These are phyloP conservation scores for Yamadazyma mexicana DNA, from an alignment of 1,139 yeast genomes.

Conservation along the genomic window DNA sequence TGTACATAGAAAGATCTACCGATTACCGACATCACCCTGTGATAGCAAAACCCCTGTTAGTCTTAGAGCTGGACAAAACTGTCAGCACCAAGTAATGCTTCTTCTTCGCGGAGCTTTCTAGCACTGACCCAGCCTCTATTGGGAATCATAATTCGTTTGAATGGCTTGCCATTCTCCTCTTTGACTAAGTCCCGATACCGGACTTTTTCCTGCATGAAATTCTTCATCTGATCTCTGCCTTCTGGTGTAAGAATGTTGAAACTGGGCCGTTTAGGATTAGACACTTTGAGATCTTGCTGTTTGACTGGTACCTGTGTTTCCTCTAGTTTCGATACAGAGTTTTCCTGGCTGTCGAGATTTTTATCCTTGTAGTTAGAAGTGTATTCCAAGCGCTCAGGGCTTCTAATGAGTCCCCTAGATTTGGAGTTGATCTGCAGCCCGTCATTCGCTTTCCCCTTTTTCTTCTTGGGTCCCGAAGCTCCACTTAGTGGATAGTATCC, in stretches of 20 bases:
- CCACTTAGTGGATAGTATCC: not conserved
- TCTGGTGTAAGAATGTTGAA: constrained; percentile 28
- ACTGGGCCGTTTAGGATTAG: not conserved
- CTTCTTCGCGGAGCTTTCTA: constrained; percentile 32
- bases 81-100: constrained; percentile 15
- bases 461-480: too few relatives aligned
- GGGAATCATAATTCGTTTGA: constrained; percentile 50
- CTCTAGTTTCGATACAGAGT: too few relatives aligned
- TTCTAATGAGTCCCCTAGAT: too few relatives aligned
- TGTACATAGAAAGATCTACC: too few relatives aligned
- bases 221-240: constrained; percentile 26
- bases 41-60: too few relatives aligned
- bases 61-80: not conserved
- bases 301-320: too few relatives aligned
- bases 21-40: too few relatives aligned
- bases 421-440: too few relatives aligned
- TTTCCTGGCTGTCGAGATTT: too few relatives aligned
- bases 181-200: constrained; percentile 19
- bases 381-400: too few relatives aligned
- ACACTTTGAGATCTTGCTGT: not conserved
- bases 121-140: constrained; percentile 52
- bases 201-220: constrained; percentile 19
- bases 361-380: too few relatives aligned
- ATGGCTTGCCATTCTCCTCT: constrained; percentile 30
- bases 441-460: too few relatives aligned